phyloP scores from a whole-genome alignment of 1,284 basidiomycete species.

The Trichosporon coremiiforme region DNA sequence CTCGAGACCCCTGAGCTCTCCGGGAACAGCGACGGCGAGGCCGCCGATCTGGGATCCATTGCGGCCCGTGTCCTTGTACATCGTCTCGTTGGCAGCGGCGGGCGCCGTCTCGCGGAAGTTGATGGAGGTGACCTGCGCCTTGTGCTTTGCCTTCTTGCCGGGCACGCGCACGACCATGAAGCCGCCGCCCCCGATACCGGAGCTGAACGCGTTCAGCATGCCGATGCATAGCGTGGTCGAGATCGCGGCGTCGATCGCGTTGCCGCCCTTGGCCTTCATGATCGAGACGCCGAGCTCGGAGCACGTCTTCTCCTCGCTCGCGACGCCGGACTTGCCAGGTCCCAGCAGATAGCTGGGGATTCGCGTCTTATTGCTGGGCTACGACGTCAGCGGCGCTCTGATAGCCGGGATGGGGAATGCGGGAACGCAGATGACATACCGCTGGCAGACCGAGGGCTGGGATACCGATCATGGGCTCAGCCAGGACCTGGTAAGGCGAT shows the following conservation, averaged over 20 bases:
- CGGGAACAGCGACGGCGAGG: constrained; percentile 76
- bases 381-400: neutral
- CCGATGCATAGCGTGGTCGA: constrained; percentile 56
- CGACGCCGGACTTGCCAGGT: constrained; percentile 9
- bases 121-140: constrained; percentile 47
- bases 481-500: constrained; percentile 2
- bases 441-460: neutral
- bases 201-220: constrained; percentile 54
- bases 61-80: constrained; percentile 29
- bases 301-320: constrained; percentile 18
- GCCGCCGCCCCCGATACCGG: constrained; percentile 53
- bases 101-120: constrained; percentile 58
- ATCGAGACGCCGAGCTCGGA: constrained; percentile 21
- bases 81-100: constrained; percentile 51
- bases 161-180: constrained; percentile 28
- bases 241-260: constrained; percentile 33
- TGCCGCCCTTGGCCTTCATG: constrained; percentile 20
- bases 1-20: constrained; percentile 70
- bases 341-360: constrained; percentile 4
- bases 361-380: constrained; percentile 13
- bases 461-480: constrained; percentile 11
- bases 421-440: neutral
- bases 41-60: constrained; percentile 63
- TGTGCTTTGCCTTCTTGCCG: constrained; percentile 32
- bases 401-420: neutral